Percentiles rank a stretch among this genome's conserved stretches.
phyloP scores from a whole-genome alignment of 176 grass and related monocot species.

The Oryza rufipogon region DNA sequence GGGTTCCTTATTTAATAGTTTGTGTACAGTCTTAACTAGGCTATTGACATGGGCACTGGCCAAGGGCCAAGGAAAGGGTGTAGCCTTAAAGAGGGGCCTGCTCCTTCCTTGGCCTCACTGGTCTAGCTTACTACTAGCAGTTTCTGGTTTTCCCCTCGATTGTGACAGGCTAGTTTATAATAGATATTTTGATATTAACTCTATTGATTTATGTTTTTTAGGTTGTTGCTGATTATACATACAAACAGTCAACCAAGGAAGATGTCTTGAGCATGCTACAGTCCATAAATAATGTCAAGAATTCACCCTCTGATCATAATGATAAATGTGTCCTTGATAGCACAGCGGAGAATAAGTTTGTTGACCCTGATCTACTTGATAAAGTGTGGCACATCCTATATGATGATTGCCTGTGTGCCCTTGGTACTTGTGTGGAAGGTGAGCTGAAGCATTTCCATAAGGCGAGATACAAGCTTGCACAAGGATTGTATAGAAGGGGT shows the following conservation, averaged over 20 bases:
- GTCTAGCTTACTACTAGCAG: background rate
- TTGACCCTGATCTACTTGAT: slow-evolving; percentile 67
- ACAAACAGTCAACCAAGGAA: slow-evolving; percentile 74
- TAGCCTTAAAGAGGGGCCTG: background rate
- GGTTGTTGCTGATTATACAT: slow-evolving; percentile 82
- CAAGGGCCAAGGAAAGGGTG: background rate
- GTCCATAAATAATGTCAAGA: slow-evolving; percentile 50
- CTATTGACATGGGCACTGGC: background rate
- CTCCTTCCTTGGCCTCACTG: background rate
- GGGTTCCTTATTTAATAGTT: slow-evolving; percentile 29
- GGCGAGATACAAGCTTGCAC: slow-evolving; percentile 89
- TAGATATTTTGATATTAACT: slow-evolving; percentile 32
- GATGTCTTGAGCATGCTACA: slow-evolving; percentile 64
- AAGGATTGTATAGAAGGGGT: slow-evolving; percentile 84
- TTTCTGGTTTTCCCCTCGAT: background rate
- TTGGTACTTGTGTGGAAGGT: slow-evolving; percentile 87
- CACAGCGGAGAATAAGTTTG: slow-evolving; percentile 51
- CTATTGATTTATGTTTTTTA: slow-evolving; percentile 49
- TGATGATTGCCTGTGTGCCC: slow-evolving; percentile 84
- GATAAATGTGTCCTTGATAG: slow-evolving; percentile 45
- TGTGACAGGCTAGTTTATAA: slow-evolving; percentile 1
- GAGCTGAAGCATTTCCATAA: slow-evolving; percentile 99
- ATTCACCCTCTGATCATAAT: slow-evolving; percentile 51
- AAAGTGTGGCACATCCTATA: slow-evolving; percentile 94
- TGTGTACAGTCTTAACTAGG: background rate